A percentile compares a stretch with the other conserved stretches of the same genome.
Conservation (phyloP, 163 green algal genomes). For the Scenedesmus sp. region DNA sequence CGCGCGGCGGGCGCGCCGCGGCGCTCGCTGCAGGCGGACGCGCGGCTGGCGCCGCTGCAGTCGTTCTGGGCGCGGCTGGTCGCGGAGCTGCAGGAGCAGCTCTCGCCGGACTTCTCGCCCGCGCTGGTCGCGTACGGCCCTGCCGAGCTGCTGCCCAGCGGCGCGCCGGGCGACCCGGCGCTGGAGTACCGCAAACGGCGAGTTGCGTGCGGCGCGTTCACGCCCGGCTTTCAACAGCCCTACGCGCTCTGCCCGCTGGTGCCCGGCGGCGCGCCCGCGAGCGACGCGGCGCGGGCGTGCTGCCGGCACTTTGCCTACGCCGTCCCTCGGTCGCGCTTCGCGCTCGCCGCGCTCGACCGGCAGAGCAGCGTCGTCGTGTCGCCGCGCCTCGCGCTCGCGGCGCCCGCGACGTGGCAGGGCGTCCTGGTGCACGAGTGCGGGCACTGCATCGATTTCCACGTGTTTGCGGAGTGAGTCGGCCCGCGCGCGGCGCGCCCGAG, state of each 20-base stretch:
- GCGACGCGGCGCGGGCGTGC: conserved; percentile 7
- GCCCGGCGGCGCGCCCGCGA: conserved; percentile 12
- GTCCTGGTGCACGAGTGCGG: conserved; percentile 1
- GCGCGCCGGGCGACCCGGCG: conserved; percentile 28
- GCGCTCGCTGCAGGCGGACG: conserved; percentile 13
- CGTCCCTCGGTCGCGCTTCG: conserved; percentile 24
- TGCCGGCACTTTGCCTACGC: conserved; percentile 38
- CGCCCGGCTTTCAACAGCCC: conserved; percentile 23
- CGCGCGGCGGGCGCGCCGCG: background rate
- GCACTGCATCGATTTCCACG: no score
- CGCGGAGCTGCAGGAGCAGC: conserved; percentile 29
- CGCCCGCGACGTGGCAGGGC: conserved; percentile 8
- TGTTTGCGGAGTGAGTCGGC: no score
- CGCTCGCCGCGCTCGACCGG: conserved; percentile 28
- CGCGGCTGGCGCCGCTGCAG: conserved; percentile 18
- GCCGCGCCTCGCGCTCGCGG: conserved; percentile 26
- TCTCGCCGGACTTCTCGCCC: conserved; percentile 23
- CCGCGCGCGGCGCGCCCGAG: no score
- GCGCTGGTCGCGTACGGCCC: conserved; percentile 28
- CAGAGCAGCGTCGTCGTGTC: conserved; percentile 29
- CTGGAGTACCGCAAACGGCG: background rate
- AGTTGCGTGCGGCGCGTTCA: conserved; percentile 21
- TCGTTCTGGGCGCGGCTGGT: conserved; percentile 21
- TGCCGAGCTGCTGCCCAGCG: conserved; percentile 26
- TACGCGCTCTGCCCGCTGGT: conserved; percentile 12